Conservation (phyloP, 2,329 filamentous ascomycete species). For the Fusarium multiceps region DNA sequence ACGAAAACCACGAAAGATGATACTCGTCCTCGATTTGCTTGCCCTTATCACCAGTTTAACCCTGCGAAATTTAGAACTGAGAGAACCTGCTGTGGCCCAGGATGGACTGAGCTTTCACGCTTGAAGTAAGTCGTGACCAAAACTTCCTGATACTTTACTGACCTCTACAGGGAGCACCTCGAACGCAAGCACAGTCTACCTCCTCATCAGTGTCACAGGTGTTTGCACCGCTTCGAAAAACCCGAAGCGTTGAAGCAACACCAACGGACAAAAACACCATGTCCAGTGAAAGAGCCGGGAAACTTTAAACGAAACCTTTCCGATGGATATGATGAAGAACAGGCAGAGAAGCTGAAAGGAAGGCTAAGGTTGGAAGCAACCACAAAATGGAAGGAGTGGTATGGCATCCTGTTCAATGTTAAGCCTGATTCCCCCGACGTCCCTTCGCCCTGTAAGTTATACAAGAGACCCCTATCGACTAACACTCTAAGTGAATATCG, state of each 20-base stretch:
- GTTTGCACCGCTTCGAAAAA: conserved; percentile 31
- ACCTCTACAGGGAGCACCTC: conserved; percentile 40
- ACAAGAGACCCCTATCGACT: background rate
- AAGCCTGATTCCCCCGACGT: conserved; percentile 28
- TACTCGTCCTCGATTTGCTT: conserved; percentile 48
- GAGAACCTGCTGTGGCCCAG: conserved; percentile 43
- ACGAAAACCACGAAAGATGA: conserved; percentile 51
- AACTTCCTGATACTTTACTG: too few relatives aligned
- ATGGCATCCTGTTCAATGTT: conserved; percentile 35
- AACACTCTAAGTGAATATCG: background rate
- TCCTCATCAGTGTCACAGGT: conserved; percentile 38
- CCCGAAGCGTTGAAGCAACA: conserved; percentile 38
- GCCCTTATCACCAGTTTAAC: conserved; percentile 53
- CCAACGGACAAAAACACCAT: conserved; percentile 32
- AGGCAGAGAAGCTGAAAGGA: conserved; percentile 37
- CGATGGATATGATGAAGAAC: conserved; percentile 41
- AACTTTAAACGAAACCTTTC: conserved; percentile 23
- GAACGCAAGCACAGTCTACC: conserved; percentile 38
- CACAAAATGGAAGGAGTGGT: conserved; percentile 40
- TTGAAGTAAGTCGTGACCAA: conserved; percentile 39
- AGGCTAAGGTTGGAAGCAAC: conserved; percentile 2
- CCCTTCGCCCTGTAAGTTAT: conserved; percentile 42
- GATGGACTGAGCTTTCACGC: conserved; percentile 39
- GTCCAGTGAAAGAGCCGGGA: conserved; percentile 32
- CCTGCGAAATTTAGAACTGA: conserved; percentile 41